Base-by-base conservation (phyloP, 495 filamentous ascomycete species). In the Penicillium lividum region DNA sequence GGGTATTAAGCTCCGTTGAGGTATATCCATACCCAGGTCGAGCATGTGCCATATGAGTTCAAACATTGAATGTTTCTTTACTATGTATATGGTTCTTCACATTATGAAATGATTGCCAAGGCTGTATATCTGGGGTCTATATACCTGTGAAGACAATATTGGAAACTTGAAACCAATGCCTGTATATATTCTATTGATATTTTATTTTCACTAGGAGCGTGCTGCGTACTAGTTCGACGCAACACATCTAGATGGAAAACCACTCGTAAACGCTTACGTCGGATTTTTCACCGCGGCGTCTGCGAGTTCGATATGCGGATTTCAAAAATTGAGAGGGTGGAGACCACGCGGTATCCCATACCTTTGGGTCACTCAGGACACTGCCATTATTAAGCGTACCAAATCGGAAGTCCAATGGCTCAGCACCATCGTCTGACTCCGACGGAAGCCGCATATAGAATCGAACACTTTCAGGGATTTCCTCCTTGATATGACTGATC, bases 401-500 rank as follows among this genome's bases (percentile, higher is more conserved):
- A 27, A 71, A 60, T 13, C 71, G 69, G 65, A 80, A 80, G 51
- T 73, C 73, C 22, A 76, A 47, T 0, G 58, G 51, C 15, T 70
- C 62, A 0, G 46, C 40, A 13, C 84, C 42, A 81, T 80, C 74
- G 82, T 84, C 18, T 2, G 43, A 13, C 25, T 63, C 66, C 3
- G 77, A 76, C 3, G 91, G 91, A 16, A 96, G 75, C 54, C 89
- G 89, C 45, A 98, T 82, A 84, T 87, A 98, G 70, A 89, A 80
- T 28, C 89, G 73, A 16, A 97, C 82, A 47, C 83, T 85, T 34
- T 85, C 83, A 0, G 93, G 93, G 10, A 97, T 90, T 70, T 98
- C 93, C 62, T 96, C 91, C 50, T 84, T 82, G n/a, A 90, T 81
- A 73, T 98, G 93, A 62, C 90, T 93, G 52, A 97, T 91, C 42